Conservation (phyloP, 352 stramenopile genomes). For the Globisporangium carolinianum region DNA sequence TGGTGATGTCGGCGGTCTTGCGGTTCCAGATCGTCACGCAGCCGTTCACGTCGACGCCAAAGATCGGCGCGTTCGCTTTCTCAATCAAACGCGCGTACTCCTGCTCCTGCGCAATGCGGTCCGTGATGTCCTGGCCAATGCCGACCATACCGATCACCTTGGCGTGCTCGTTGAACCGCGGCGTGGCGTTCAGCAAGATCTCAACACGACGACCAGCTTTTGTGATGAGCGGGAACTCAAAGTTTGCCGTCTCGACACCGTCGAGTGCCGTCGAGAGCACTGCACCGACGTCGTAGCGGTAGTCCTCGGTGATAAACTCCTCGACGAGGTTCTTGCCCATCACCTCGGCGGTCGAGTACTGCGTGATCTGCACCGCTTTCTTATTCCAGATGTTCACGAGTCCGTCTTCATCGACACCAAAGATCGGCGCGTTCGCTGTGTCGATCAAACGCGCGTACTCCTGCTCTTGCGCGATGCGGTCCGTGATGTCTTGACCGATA, state of each 20-base stretch:
- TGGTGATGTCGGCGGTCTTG: slow-evolving; percentile 41
- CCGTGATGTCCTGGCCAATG: slow-evolving; percentile 84
- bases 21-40: slow-evolving; percentile 51
- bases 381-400: neutral
- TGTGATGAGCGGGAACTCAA: slow-evolving; percentile 53
- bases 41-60: slow-evolving; percentile 59
- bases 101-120: slow-evolving; percentile 66
- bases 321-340: slow-evolving; percentile 48
- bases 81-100: slow-evolving; percentile 54
- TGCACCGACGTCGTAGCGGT: slow-evolving; percentile 20
- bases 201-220: slow-evolving; percentile 38
- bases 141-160: slow-evolving; percentile 83
- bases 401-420: slow-evolving; percentile 37
- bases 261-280: slow-evolving; percentile 32
- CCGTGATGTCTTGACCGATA: slow-evolving; percentile 60
- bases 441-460: slow-evolving; percentile 55
- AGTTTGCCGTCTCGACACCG: slow-evolving; percentile 46
- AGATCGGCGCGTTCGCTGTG: slow-evolving; percentile 66
- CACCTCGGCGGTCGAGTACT: slow-evolving; percentile 1
- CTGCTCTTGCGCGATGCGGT: slow-evolving; percentile 30
- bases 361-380: slow-evolving; percentile 1
- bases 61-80: slow-evolving; percentile 58
- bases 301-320: slow-evolving; percentile 60
- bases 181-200: slow-evolving; percentile 44
- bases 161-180: slow-evolving; percentile 69